Evolutionary conservation across 2,329 filamentous ascomycete genomes (phyloP).

Genomic region (Pseudogymnoascus sp.): DNA sequence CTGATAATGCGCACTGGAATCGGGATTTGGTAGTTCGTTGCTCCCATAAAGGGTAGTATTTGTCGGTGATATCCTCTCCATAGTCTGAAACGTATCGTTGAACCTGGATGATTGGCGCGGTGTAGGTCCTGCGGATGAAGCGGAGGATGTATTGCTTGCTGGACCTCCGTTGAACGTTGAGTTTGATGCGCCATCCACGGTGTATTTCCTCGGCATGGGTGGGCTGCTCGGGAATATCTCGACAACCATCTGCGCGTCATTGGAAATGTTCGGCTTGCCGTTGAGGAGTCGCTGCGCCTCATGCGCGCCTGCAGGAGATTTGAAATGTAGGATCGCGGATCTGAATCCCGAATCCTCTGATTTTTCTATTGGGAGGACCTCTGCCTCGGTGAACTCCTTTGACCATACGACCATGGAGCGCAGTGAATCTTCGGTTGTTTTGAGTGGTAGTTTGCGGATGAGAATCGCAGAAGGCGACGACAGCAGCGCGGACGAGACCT

Average conservation of each 20-base stretch:
- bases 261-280: constrained; percentile 43
- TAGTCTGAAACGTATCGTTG: constrained; percentile 49
- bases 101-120: constrained; percentile 27
- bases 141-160: constrained; percentile 27
- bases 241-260: constrained; percentile 45
- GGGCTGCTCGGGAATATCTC: constrained; percentile 42
- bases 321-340: constrained; percentile 47
- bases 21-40: constrained; percentile 51
- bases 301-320: constrained; percentile 42
- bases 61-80: constrained; percentile 40
- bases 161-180: constrained; percentile 22
- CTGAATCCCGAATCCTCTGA: constrained; percentile 42
- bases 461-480: constrained; percentile 35
- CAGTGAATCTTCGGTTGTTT: constrained; percentile 45
- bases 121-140: constrained; percentile 18
- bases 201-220: constrained; percentile 39
- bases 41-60: constrained; percentile 45
- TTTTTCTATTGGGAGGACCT: constrained; percentile 42
- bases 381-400: constrained; percentile 43
- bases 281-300: constrained; percentile 51
- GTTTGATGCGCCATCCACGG: constrained; percentile 34
- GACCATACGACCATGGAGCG: constrained; percentile 51
- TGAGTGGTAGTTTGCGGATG: constrained; percentile 46
- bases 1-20: constrained; percentile 45
- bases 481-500: constrained; percentile 17